Conservation (phyloP, 2,329 filamentous ascomycete genomes). For the Zasmidium citrigriseum region DNA sequence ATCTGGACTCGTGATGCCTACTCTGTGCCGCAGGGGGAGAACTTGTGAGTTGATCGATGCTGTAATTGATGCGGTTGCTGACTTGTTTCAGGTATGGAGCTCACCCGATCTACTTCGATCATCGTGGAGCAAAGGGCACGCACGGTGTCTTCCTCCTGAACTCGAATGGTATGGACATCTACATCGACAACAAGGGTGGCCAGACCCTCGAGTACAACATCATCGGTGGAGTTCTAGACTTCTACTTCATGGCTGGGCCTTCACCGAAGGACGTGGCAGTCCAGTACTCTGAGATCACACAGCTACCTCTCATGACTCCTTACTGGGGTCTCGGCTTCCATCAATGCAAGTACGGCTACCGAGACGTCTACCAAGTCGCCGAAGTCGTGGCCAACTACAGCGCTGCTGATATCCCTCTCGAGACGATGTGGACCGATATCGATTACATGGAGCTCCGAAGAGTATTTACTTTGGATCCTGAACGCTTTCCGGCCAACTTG, state of each 20-base stretch:
- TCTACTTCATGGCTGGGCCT: slow-evolving; percentile 54
- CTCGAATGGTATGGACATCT: slow-evolving; percentile 74
- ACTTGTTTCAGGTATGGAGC: slow-evolving; percentile 56
- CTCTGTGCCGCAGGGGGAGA: slow-evolving; percentile 59
- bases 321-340: slow-evolving; percentile 57
- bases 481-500: slow-evolving; percentile 61
- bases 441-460: slow-evolving; percentile 45
- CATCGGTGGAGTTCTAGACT: slow-evolving; percentile 72
- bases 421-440: slow-evolving; percentile 69
- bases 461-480: slow-evolving; percentile 65
- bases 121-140: slow-evolving; percentile 57
- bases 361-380: slow-evolving; percentile 58
- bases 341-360: slow-evolving; percentile 50
- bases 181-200: slow-evolving; percentile 60
- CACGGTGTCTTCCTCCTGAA: slow-evolving; percentile 71
- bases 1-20: slow-evolving; percentile 70
- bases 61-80: too few species aligned
- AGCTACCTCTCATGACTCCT: slow-evolving; percentile 50
- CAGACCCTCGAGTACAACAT: slow-evolving; percentile 80
- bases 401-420: slow-evolving; percentile 64
- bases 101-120: slow-evolving; percentile 74
- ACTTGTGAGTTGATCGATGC: slow-evolving; percentile 45
- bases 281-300: slow-evolving; percentile 52
- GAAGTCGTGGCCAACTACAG: slow-evolving; percentile 67
- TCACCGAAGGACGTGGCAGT: slow-evolving; percentile 47